Evolutionary conservation across 2,329 filamentous ascomycete species (phyloP), one percentile per base, ranked within the genome.

Genomic region (Penicillium sp.): DNA sequence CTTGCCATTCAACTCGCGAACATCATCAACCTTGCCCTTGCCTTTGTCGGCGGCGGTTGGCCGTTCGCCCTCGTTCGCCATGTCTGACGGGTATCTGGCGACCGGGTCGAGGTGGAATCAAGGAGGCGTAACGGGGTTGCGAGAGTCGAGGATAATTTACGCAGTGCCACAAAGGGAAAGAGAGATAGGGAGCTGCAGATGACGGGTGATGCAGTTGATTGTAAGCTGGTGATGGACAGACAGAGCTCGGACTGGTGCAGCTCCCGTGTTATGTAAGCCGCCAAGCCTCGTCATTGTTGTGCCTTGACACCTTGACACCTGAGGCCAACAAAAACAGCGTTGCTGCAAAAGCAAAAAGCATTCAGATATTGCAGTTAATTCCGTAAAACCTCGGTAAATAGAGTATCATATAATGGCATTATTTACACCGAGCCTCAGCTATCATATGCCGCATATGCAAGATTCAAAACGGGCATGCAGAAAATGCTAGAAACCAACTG

Each of bases 51-150:
- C 80, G 69, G 85, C 77, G 73, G 86, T 87, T 70, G 86, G 79
- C 78, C 85, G 80, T 74, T 95, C 87, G 76, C 85, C 88, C 74
- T 94, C 89, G 78, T 95, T 87, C 75, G 90, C 90, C 93, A 97
- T 95, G 74, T 72, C 60, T 62, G 60, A 65, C 55, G 59, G 14
- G 54, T 64, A 56, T 58, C 56, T 60, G 58, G 62, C 56, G 58
- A 61, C 60, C 52, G 57, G 52, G 54, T 58, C 54, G 53, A 49
- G 40, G 44, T 46, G 32, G 31, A 46, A 46, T 49, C 27, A 40
- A 44, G 46, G 32, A 37, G 42, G 38, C 11, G 44, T 35, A 34
- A 42, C 45, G 40, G 14, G 44, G 26, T 16, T 23, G 49, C 40
- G 28, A 38, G 40, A 22, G 27, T 40, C 31, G 40, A n/a, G 35